A percentile compares a stretch with the other conserved stretches of the same genome.
Conservation (phyloP, 345 rosid genomes). For the Citrus medica region DNA sequence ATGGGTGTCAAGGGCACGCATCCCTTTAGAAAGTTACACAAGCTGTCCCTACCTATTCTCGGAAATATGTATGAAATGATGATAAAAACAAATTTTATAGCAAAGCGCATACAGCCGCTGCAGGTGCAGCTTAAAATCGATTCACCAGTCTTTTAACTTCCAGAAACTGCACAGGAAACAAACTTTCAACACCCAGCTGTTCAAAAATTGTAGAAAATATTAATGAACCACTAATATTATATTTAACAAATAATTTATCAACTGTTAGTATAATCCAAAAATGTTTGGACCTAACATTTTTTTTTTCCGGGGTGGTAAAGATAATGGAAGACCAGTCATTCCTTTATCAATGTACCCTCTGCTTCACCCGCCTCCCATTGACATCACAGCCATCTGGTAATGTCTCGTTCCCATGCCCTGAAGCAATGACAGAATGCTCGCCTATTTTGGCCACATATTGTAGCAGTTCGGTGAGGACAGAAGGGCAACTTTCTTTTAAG, state of each 20-base stretch:
- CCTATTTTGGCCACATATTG: conserved; percentile 52
- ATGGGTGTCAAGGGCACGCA: neutral
- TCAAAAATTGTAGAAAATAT: conserved; percentile 5
- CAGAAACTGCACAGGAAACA: neutral
- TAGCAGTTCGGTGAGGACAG: conserved; percentile 55
- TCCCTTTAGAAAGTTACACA: neutral
- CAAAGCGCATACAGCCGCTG: neutral
- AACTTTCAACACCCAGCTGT: neutral
- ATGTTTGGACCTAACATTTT: conserved; percentile 15
- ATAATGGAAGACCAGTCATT: neutral
- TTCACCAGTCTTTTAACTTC: neutral
- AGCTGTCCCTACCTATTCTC: neutral
- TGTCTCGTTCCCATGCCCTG: conserved; percentile 36
- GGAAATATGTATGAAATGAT: too few relatives aligned
- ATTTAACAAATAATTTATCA: neutral
- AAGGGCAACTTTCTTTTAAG: conserved; percentile 59
- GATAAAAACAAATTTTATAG: neutral
- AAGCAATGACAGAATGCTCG: conserved; percentile 49
- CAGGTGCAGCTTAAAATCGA: neutral
- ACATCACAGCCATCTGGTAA: conserved; percentile 50
- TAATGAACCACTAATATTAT: conserved; percentile 3
- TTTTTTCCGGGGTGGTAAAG: too few relatives aligned
- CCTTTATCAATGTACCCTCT: conserved; percentile 48
- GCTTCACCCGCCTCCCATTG: conserved; percentile 74
- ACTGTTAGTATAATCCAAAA: conserved; percentile 28